Base-by-base conservation (phyloP, 2,329 filamentous ascomycete species). In the Pestalotiopsis fici region DNA sequence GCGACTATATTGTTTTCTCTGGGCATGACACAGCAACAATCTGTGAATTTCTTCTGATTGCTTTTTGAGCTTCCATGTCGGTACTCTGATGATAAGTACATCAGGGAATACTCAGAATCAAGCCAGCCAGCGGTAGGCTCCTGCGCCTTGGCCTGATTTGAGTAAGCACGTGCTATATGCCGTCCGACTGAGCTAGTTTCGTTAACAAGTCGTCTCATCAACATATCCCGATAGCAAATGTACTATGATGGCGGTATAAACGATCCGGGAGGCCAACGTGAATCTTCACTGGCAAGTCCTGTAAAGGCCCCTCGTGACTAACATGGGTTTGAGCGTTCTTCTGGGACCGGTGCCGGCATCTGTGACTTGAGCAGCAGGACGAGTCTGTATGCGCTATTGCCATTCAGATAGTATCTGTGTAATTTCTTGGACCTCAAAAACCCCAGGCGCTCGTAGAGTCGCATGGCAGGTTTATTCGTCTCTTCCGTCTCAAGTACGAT, bases 401-500 rank as follows among this genome's bases (percentile, higher is more conserved):
- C 96, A 76, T 98, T 99, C 54, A 99, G 83, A 74, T 99, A 99
- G 77, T 99, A 99, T 56, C 96, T 87, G 79, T 98, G 95, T 65
- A 99, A 81, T 69, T 94, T 93, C 81, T 99, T 99, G 68, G 93
- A 97, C 64, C 95, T 87, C 25, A 98, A 80, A 76, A 99, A 99
- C 0, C 96, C 96, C 7, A 99, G 85, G 0, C 94, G 87, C 79
- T 99, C 95, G 79, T 99, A 99, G 11, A 99, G 83, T 71, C 94
- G 92, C 83, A 98, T 93, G 23, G 95, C 96, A 0, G 94, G 91
- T 1, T 90, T 88, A 77, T 99, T 99, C 18, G 92, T 93, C 79
- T 97, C 94, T 81, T 99, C 96, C 0, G 96, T 99, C 82, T 99
- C 96, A 31, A 99, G 88, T 2, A 97, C 95, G 69, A 99, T 91